phyloP scores from a whole-genome alignment of 805 yeast genomes.

The Isabelozyma gotoi region DNA sequence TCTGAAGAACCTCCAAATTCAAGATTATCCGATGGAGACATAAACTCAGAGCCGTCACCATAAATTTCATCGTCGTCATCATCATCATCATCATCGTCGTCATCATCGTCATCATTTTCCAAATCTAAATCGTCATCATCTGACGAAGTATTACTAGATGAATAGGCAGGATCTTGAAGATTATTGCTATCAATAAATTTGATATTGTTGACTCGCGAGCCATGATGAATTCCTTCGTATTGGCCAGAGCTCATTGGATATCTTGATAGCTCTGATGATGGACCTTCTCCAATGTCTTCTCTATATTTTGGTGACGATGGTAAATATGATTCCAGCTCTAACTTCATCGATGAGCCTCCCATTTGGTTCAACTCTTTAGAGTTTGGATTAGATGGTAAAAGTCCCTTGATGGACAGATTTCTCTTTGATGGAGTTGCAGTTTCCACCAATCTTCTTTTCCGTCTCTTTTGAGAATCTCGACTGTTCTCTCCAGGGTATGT shows the following conservation, averaged over 20 bases:
- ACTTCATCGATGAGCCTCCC: not conserved
- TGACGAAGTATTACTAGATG: not conserved
- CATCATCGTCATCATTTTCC: not conserved
- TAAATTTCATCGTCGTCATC: constrained; percentile 1
- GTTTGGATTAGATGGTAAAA: not conserved
- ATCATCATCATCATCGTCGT: not conserved
- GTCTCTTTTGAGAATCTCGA: constrained; percentile 1
- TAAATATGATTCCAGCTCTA: not conserved
- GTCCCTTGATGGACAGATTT: not conserved
- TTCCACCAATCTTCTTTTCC: constrained; percentile 3
- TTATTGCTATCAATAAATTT: not conserved
- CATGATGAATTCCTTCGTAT: not conserved
- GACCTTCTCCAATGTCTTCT: not conserved
- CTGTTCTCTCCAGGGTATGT: not conserved
- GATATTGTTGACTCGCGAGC: not conserved
- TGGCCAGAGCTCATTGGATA: not conserved
- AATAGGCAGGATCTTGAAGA: not conserved
- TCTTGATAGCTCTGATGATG: not conserved
- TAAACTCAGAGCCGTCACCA: not conserved
- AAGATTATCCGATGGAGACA: not conserved
- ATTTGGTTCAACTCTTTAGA: no score
- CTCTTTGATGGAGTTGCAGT: constrained; percentile 1
- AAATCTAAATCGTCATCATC: not conserved
- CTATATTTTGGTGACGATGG: not conserved
- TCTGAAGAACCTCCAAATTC: not conserved